These are phyloP conservation scores for Vinca minor DNA, from an alignment of 257 asterid genomes.

Conservation along the genomic window DNA sequence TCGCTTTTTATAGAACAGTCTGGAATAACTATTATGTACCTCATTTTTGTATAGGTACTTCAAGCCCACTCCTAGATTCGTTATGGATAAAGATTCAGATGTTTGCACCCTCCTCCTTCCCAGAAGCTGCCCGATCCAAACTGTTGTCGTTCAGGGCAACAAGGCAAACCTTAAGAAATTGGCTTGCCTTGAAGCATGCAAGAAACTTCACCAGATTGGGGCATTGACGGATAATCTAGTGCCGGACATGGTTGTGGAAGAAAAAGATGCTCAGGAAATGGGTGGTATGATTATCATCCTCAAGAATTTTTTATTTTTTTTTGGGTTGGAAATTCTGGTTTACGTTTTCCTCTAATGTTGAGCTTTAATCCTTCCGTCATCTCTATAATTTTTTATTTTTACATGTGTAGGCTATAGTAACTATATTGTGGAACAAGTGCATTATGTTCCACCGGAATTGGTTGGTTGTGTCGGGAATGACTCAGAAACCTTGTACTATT, in stretches of 20 bases:
- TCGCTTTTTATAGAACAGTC: background rate
- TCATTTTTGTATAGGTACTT: conserved; percentile 40
- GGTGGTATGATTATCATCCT: conserved; percentile 24
- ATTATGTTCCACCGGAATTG: conserved; percentile 56
- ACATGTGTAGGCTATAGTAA: conserved; percentile 30
- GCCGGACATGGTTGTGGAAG: conserved; percentile 62
- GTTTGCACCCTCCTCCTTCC: conserved; percentile 58
- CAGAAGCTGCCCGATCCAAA: conserved; percentile 50
- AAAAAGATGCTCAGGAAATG: conserved; percentile 32
- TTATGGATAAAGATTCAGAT: conserved; percentile 31
- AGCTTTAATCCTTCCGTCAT: background rate
- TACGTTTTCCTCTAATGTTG: background rate
- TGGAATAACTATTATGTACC: too few relatives aligned
- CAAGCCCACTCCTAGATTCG: conserved; percentile 60
- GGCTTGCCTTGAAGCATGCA: conserved; percentile 82
- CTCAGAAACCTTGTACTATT: conserved; percentile 23
- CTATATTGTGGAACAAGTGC: conserved; percentile 30
- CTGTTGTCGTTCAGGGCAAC: conserved; percentile 32
- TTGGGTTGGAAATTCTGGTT: background rate
- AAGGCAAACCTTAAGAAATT: conserved; percentile 46
- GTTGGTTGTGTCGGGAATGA: conserved; percentile 23
- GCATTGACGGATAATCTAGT: conserved; percentile 66
- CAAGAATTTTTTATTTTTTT: background rate
- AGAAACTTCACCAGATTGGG: conserved; percentile 56
- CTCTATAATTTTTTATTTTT: background rate